Conservation (phyloP, 805 yeast genomes). For the Candida nitratophila region DNA sequence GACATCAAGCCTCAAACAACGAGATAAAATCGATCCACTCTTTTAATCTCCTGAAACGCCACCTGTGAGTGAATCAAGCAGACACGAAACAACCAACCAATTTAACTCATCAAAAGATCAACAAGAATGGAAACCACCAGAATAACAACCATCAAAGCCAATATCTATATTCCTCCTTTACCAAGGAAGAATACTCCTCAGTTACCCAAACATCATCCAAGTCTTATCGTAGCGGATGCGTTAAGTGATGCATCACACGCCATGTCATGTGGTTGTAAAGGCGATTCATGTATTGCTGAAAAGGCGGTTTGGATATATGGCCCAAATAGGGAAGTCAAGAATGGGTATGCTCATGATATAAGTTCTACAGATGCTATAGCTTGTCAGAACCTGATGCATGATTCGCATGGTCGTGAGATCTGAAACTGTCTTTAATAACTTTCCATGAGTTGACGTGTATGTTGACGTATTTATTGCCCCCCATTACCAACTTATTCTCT, state of each 20-base stretch:
- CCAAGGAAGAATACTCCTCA: conserved; percentile 12
- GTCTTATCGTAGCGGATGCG: conserved; percentile 27
- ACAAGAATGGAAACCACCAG: conserved; percentile 24
- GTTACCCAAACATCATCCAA: conserved; percentile 28
- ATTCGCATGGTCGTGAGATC: conserved; percentile 11
- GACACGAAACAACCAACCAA: no score
- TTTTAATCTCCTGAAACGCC: no score
- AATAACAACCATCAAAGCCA: conserved; percentile 22
- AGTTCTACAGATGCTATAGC: conserved; percentile 23
- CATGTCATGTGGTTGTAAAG: conserved; percentile 28
- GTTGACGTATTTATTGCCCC: not conserved
- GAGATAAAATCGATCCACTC: no score
- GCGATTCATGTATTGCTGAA: conserved; percentile 25
- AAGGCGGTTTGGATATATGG: conserved; percentile 29
- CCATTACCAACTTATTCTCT: no score
- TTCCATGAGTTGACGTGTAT: no score
- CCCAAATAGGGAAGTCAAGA: conserved; percentile 27
- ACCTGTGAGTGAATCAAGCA: no score
- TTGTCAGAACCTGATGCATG: conserved; percentile 20
- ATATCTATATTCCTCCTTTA: conserved; percentile 27
- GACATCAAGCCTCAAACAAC: no score
- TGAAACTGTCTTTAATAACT: no score
- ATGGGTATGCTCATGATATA: conserved; percentile 13
- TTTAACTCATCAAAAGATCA: not conserved
- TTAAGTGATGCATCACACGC: conserved; percentile 18